phyloP scores from a whole-genome alignment of 371 early-diverging fungal genomes.

The Apophysomyces trapeziformis region DNA sequence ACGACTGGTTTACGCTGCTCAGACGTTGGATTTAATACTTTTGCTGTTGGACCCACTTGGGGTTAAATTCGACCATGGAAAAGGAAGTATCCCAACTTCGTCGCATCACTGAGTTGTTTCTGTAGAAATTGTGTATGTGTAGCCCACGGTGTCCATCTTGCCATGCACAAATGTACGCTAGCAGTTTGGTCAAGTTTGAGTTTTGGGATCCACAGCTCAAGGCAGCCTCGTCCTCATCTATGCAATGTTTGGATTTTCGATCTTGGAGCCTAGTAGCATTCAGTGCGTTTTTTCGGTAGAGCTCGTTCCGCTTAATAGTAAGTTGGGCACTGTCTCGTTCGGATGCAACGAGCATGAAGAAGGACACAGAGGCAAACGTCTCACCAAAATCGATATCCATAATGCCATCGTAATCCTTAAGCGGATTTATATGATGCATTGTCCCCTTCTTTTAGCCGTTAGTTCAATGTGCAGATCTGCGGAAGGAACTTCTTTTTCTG shows the following conservation, averaged over 20 bases:
- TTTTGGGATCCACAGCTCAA: not conserved
- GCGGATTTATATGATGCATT: not conserved
- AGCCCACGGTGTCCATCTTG: not conserved
- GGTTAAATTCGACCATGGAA: not conserved
- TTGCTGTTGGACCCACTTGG: not conserved
- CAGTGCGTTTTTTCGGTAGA: not conserved
- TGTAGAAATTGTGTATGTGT: not conserved
- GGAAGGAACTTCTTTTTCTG: not conserved
- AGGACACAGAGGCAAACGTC: not conserved
- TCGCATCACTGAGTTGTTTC: not conserved
- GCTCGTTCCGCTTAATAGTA: not conserved
- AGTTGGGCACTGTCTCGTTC: not conserved
- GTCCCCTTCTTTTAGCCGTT: not conserved
- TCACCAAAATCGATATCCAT: not conserved
- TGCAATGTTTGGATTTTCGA: not conserved
- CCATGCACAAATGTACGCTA: not conserved
- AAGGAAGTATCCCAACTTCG: not conserved
- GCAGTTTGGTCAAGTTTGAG: not conserved
- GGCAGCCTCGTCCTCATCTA: not conserved
- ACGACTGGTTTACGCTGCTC: not conserved
- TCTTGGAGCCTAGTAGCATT: not conserved
- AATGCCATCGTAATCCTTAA: not conserved
- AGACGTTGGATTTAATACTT: not conserved
- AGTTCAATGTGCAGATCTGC: not conserved
- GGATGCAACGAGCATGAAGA: not conserved